phyloP scores from a whole-genome alignment of 768 basidiomycete genomes.

The Suillus tomentosus region DNA sequence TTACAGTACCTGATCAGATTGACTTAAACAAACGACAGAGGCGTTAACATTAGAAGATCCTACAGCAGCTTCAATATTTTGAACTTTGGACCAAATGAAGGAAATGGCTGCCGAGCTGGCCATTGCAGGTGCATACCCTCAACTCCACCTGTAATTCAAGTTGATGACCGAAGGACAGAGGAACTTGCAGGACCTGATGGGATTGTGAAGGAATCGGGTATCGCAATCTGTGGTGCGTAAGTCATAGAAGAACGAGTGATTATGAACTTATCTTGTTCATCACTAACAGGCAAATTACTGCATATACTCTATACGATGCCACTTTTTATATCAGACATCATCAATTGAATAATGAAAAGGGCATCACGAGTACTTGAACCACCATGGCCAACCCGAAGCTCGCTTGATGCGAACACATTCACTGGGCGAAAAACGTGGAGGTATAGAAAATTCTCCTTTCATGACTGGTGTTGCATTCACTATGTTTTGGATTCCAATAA shows the following conservation, averaged over 20 bases:
- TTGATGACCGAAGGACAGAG: neutral
- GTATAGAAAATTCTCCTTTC: too few relatives aligned
- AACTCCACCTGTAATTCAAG: neutral
- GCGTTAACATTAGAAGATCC: neutral
- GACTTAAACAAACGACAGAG: neutral
- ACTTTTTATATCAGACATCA: rapidly evolving
- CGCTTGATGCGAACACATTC: too few relatives aligned
- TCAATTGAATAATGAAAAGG: neutral
- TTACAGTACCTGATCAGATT: neutral
- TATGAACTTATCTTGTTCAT: neutral
- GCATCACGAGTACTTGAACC: neutral
- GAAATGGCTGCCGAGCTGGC: neutral
- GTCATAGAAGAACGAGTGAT: rapidly evolving
- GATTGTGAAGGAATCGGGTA: neutral
- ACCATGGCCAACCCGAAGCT: too few relatives aligned
- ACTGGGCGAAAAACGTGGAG: too few relatives aligned
- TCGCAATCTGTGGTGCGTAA: neutral
- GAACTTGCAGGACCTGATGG: neutral
- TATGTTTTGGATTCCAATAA: too few relatives aligned
- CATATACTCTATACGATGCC: neutral
- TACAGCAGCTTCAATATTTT: neutral
- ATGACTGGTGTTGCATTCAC: too few relatives aligned
- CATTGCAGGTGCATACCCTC: neutral
- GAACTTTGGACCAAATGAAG: neutral
- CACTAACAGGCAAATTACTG: neutral